phyloP scores from a whole-genome alignment of 805 yeast genomes.

The Brettanomyces nanus region DNA sequence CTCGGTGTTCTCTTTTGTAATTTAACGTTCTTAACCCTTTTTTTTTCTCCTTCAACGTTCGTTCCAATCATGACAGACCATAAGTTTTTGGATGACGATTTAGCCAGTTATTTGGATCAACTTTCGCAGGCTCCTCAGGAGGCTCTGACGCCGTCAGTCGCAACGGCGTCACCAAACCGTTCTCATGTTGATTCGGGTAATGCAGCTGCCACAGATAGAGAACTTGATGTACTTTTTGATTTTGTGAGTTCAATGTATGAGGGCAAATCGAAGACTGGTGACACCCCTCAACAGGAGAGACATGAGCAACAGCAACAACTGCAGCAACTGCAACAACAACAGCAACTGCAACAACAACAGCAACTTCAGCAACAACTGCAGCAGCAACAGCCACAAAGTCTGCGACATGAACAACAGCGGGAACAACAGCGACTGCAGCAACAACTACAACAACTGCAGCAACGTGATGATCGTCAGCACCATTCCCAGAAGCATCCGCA shows the following conservation, averaged over 20 bases:
- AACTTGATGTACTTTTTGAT: conserved; percentile 1
- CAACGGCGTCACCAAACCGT: no score
- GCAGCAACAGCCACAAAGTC: not conserved
- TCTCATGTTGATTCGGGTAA: no score
- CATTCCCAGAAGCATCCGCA: conserved; percentile 1
- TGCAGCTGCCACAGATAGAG: not conserved
- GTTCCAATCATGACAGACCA: no score
- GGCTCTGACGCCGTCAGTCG: no score
- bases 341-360: not conserved
- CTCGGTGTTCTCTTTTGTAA: no score
- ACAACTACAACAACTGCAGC: conserved; percentile 1
- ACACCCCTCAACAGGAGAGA: not conserved
- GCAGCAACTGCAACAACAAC: conserved; percentile 1
- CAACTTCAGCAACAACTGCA: not conserved
- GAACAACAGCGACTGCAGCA: not conserved
- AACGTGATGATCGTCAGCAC: not conserved
- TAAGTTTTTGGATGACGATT: no score
- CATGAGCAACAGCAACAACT: not conserved
- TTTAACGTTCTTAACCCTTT: no score
- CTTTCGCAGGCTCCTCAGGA: no score
- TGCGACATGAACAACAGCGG: not conserved
- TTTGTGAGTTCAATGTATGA: conserved; percentile 1
- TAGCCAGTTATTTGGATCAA: no score
- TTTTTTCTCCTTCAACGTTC: no score
- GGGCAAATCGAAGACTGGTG: not conserved